Base-by-base conservation (phyloP, 768 basidiomycete genomes). In the Nidularia pulvinata region DNA sequence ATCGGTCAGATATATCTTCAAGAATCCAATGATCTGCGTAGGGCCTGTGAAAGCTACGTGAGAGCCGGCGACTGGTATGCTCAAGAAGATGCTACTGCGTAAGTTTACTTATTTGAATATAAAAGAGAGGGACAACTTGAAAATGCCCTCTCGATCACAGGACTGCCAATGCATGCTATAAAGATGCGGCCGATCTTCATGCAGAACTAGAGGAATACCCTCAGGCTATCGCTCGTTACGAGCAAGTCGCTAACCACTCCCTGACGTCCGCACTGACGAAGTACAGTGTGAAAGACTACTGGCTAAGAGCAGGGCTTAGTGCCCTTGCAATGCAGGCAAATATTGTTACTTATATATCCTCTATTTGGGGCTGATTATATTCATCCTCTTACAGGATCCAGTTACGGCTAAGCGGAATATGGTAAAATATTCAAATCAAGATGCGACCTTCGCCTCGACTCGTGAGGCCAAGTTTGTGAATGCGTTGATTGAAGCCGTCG, bases 271-370 rank as follows among this genome's bases (percentile, higher is more conserved):
- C 88, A 7, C 72, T 98, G 61, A 98, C 97, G n/a, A 95, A 94
- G 70, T 99, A 98, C 74, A 94, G 91, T 57, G 97, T 98, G 61
- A 98, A 98, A 74, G 97, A 98, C 60, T 96, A 96, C 64, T 98
- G 95, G 93, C 77, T 98, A 35, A 81, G 86, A 61, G 82, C 94
- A 3, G 84, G 84, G 34, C 75, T 99, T 19, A 98, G 97, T 67
- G 90, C 90, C 13, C 76, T 98, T 52, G 96, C 95, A 6, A 86
- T 89, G 80, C 80, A 78, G 55, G 96, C 96, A 71, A 60, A 89
- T 73, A 11, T 25, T 42, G 22, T 42, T 36, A 10, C 11, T 16
- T 6, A 46, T 16, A n/a, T 25, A 10, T 45, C 36, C 3, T 44
- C 22, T 36, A 30, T 35, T 19, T 30, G 13, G 13, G 16, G 5